Evolutionary conservation across 2,329 filamentous ascomycete species (phyloP).

Genomic region (Rachicladosporium sp.): DNA sequence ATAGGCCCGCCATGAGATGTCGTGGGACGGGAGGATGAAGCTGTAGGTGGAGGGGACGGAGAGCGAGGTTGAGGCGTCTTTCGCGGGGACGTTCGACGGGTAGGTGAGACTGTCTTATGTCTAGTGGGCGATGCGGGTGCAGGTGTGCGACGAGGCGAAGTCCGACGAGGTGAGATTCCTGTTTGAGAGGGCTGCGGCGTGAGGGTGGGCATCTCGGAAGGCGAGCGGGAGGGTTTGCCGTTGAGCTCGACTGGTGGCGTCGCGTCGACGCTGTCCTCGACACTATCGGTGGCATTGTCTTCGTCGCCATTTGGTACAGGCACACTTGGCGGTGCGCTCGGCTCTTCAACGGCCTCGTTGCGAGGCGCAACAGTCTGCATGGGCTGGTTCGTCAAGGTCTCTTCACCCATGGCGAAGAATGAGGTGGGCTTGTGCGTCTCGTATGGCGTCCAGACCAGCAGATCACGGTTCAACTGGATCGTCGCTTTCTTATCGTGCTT

Average conservation of each 20-base stretch:
- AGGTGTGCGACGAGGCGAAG: neutral
- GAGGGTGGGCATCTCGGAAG: conserved; percentile 6
- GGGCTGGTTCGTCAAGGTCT: conserved; percentile 19
- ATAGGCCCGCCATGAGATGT: conserved; percentile 33
- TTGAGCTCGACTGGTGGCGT: neutral
- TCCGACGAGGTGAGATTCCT: neutral
- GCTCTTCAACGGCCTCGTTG: conserved; percentile 52
- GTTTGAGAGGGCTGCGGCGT: conserved; percentile 18
- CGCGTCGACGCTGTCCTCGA: conserved; percentile 1
- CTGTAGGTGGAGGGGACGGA: conserved; percentile 6
- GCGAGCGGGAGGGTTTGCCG: conserved; percentile 1
- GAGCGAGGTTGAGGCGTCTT: conserved; percentile 17
- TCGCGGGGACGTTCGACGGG: conserved; percentile 17
- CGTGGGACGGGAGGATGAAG: conserved; percentile 11
- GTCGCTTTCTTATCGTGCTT: conserved; percentile 87
- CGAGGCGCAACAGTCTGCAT: conserved; percentile 78
- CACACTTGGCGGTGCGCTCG: conserved; percentile 25
- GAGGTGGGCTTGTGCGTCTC: conserved; percentile 64
- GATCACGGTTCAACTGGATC: conserved; percentile 66
- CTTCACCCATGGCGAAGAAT: conserved; percentile 25
- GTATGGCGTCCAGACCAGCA: conserved; percentile 89
- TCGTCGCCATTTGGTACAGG: conserved; percentile 20
- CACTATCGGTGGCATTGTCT: conserved; percentile 25
- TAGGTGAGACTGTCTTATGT: conserved; percentile 12
- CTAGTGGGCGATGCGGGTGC: neutral